Conservation (phyloP, 169 alveolate species). For the Plasmodium coatneyi region DNA sequence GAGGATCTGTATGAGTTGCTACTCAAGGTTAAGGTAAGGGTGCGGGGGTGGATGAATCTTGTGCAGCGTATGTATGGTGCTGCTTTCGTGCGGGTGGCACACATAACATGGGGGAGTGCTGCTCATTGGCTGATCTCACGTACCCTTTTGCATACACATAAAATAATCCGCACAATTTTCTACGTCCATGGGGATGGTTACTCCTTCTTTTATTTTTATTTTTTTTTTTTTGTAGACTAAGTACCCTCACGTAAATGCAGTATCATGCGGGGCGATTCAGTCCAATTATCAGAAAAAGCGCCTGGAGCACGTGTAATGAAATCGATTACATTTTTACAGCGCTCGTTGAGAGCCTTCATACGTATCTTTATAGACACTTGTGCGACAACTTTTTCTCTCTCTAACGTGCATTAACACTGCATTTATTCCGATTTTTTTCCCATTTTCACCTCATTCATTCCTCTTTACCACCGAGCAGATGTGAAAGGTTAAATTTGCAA, state of each 20-base stretch:
- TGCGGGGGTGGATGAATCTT: neutral
- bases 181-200: neutral
- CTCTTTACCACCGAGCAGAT: neutral
- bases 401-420: neutral
- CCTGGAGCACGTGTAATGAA: constrained; percentile 95
- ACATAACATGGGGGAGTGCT: neutral
- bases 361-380: neutral
- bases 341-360: neutral
- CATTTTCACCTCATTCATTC: neutral
- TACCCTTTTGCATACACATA: neutral
- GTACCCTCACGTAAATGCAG: constrained; percentile 61
- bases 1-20: constrained; percentile 92
- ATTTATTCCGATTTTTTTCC: constrained; percentile 2
- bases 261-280: constrained; percentile 95
- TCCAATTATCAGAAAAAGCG: constrained; percentile 96
- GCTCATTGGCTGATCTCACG: neutral
- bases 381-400: neutral
- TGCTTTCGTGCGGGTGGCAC: neutral
- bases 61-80: neutral
- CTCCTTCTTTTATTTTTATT: neutral
- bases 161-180: neutral
- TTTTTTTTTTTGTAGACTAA: constrained; percentile 28
- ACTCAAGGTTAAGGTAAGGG: constrained; percentile 77
- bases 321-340: neutral
- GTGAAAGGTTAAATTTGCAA: constrained; percentile 74